Conservation (phyloP, 768 basidiomycete species). For the Multifurca ochricompacta region DNA sequence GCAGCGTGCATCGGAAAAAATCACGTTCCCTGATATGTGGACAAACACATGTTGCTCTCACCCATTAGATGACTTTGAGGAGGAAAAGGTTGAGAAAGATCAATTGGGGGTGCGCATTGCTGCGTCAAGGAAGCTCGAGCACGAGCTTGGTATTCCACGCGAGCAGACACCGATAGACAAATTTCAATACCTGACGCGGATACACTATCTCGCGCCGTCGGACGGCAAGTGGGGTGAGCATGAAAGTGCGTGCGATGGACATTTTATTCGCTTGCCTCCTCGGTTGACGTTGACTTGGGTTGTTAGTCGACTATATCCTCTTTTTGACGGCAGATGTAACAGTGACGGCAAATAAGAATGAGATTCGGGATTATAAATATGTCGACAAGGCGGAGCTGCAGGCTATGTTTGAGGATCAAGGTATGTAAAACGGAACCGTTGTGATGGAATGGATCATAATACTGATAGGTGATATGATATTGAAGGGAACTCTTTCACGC, state of each 20-base stretch:
- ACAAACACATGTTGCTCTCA: slow-evolving; percentile 99
- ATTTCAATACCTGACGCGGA: slow-evolving; percentile 92
- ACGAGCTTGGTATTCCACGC: slow-evolving; percentile 89
- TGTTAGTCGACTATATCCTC: slow-evolving; percentile 91
- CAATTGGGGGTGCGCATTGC: slow-evolving; percentile 83
- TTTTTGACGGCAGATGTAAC: slow-evolving; percentile 88
- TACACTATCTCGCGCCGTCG: slow-evolving; percentile 95
- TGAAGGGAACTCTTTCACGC: slow-evolving; percentile 83
- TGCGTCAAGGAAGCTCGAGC: slow-evolving; percentile 92
- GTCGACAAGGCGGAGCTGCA: slow-evolving; percentile 87
- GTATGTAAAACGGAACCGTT: slow-evolving; percentile 34
- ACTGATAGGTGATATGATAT: slow-evolving; percentile 2
- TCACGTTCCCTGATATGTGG: slow-evolving; percentile 99
- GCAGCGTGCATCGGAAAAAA: slow-evolving; percentile 95
- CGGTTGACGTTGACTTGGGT: neutral
- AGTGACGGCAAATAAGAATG: slow-evolving; percentile 76
- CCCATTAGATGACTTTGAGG: slow-evolving; percentile 85
- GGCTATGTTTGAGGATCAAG: slow-evolving; percentile 76
- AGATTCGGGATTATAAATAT: slow-evolving; percentile 86
- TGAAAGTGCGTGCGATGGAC: slow-evolving; percentile 56
- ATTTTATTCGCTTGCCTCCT: neutral
- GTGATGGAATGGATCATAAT: neutral
- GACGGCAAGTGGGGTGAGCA: slow-evolving; percentile 96
- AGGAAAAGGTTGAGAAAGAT: slow-evolving; percentile 66
- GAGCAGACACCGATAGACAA: slow-evolving; percentile 70